Conservation (phyloP, 2,329 filamentous ascomycete species). For the Talaromyces sp. region DNA sequence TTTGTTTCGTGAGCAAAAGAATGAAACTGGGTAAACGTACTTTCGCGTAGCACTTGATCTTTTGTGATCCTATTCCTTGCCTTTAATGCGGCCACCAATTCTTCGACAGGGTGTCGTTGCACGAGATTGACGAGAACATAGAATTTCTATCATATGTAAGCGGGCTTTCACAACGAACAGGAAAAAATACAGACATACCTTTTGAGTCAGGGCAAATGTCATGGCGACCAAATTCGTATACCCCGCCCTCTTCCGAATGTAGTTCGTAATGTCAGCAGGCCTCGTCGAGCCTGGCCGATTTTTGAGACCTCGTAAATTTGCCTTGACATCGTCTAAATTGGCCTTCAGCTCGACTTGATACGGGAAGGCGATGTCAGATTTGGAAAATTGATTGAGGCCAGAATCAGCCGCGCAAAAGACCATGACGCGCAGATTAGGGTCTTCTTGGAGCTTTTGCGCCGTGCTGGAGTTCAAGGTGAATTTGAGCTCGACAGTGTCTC, state of each 20-base stretch:
- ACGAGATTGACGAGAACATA: conserved; percentile 74
- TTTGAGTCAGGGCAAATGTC: conserved; percentile 87
- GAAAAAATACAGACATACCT: conserved; percentile 55
- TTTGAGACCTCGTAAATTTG: conserved; percentile 91
- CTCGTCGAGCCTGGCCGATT: conserved; percentile 94
- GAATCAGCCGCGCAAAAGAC: conserved; percentile 74
- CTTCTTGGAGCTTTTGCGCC: conserved; percentile 55
- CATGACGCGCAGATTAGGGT: conserved; percentile 69
- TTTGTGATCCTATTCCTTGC: conserved; percentile 71
- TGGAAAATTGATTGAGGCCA: conserved; percentile 55
- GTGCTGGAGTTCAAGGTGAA: conserved; percentile 55
- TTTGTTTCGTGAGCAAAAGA: neutral
- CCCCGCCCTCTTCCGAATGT: conserved; percentile 62
- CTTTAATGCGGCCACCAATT: conserved; percentile 67
- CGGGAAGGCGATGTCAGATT: conserved; percentile 77
- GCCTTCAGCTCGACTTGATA: conserved; percentile 89
- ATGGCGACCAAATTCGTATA: conserved; percentile 78
- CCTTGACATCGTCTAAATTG: conserved; percentile 82
- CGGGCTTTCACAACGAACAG: neutral
- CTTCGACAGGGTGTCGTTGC: conserved; percentile 65
- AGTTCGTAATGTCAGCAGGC: conserved; percentile 83
- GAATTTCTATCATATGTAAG: conserved; percentile 57
- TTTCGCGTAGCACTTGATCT: conserved; percentile 75
- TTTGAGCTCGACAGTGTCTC: conserved; percentile 58
- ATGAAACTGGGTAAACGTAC: conserved; percentile 51